phyloP scores from a whole-genome alignment of 164 flowering plant species.

The Santalum album region DNA sequence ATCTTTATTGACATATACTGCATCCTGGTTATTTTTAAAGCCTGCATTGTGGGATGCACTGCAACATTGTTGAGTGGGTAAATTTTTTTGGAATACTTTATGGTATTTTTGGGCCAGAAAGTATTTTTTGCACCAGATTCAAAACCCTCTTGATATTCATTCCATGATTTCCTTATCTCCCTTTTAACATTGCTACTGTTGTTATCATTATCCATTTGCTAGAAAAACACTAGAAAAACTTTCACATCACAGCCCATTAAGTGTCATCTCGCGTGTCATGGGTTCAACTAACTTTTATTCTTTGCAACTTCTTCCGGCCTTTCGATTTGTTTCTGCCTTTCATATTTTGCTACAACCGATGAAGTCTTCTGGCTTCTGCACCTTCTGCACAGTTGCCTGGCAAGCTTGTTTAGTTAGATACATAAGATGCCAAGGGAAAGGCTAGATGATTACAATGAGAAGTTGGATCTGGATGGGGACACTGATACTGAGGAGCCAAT shows the following conservation, averaged over 20 bases:
- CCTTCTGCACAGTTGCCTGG: not conserved
- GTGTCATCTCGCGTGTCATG: not conserved
- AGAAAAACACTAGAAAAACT: not conserved
- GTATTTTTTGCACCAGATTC: not conserved
- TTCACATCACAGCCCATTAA: not conserved
- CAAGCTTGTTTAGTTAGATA: not conserved
- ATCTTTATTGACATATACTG: not conserved
- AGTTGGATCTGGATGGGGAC: constrained; percentile 54
- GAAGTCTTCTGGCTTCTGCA: not conserved
- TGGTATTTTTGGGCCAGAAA: not conserved
- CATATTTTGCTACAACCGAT: not conserved
- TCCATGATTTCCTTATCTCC: not conserved
- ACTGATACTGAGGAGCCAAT: constrained; percentile 44
- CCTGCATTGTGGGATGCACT: too few species aligned
- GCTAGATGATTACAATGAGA: constrained; percentile 28
- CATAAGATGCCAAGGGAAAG: not conserved
- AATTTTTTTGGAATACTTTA: too few species aligned
- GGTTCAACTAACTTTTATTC: not conserved
- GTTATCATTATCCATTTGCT: not conserved
- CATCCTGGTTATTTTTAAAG: not conserved
- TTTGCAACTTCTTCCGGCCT: not conserved
- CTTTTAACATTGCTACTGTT: not conserved
- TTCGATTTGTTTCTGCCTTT: not conserved
- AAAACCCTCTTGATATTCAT: not conserved
- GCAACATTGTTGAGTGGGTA: too few species aligned